Base-by-base conservation (phyloP, 179 eudicot genomes). In the Drosera spatulata region DNA sequence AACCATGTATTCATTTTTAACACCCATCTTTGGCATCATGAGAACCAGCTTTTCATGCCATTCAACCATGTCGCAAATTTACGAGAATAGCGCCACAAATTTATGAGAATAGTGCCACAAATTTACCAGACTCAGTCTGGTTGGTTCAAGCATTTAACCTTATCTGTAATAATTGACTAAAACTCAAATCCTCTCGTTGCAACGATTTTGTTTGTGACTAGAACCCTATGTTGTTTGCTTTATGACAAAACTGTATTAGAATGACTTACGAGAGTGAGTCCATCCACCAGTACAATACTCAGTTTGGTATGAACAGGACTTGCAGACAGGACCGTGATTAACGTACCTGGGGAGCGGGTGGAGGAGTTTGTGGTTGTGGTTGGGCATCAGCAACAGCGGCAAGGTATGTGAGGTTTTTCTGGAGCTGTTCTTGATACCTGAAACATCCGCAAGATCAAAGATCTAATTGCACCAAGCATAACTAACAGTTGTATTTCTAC, bases 311-410 rank as follows among this genome's bases (percentile, higher is more conserved):
- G 41, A 43, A 2, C 8, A 2, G 22, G 41, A 50, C 4, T 37
- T 39, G 11, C 40, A 14, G 22, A 14, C 22, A 33, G 39, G 38
- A 39, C 55, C 68, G 75, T 71, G 63, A 71, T 39, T 53, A 2
- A 7, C 63, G 45, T 41, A 82, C 82, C 77, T 80, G 95, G 37
- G 91, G 83, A 59, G 75, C 73, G 62, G 97, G 56, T 43, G 93
- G 81, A 38, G 82, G 72, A 22, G 33, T 22, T 22, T 22, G 33
- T 40, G 82, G 74, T 52, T 82, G 95, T 12, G 97, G 97, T 70
- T 93, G 99, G 53, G 95, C 88, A 83, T 93, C 99, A 52, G 99
- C 99, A 56, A 93, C 83, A 12, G 97, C 95, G 63, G 99, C 99
- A 71, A 93, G 73, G 76, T 84, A 93, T 97, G 90, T 89, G 66